Conservation (phyloP, 1,284 basidiomycete genomes). For the Microbotryomycetes sp. region DNA sequence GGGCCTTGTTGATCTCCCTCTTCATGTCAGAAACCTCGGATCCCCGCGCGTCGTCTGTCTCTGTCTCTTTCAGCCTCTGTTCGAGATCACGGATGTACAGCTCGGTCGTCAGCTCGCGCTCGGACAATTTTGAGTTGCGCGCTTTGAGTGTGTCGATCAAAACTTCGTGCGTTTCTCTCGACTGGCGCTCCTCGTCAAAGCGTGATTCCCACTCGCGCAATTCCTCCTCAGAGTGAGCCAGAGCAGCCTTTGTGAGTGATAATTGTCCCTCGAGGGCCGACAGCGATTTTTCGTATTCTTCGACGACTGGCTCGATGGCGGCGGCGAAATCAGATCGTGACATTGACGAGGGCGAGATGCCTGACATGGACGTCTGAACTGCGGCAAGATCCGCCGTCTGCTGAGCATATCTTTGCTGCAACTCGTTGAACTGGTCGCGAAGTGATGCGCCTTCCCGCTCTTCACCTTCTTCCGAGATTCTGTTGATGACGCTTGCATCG, state of each 20-base stretch:
- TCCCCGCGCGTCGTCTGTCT: slow-evolving; percentile 66
- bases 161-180: slow-evolving; percentile 68
- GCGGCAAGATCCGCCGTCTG: slow-evolving; percentile 75
- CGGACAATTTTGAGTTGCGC: slow-evolving; percentile 70
- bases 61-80: slow-evolving; percentile 71
- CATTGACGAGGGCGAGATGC: slow-evolving; percentile 8
- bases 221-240: slow-evolving; percentile 81
- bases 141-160: slow-evolving; percentile 69
- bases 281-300: slow-evolving; percentile 98
- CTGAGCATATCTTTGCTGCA: slow-evolving; percentile 74
- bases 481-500: slow-evolving; percentile 5
- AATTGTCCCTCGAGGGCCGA: slow-evolving; percentile 90
- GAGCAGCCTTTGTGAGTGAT: slow-evolving; percentile 76
- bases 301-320: slow-evolving; percentile 94
- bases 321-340: slow-evolving; percentile 66
- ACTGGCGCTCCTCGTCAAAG: slow-evolving; percentile 57
- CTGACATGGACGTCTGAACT: slow-evolving; percentile 32
- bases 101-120: slow-evolving; percentile 85
- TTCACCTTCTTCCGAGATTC: slow-evolving; percentile 18
- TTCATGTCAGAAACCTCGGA: slow-evolving; percentile 72
- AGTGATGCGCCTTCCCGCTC: slow-evolving; percentile 57
- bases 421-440: slow-evolving; percentile 53
- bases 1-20: slow-evolving; percentile 70
- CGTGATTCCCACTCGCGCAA: slow-evolving; percentile 83
- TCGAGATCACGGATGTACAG: slow-evolving; percentile 89